Evolutionary conservation across 441 rosid genomes (phyloP).

Genomic region (Euphorbia schlechtendalii): DNA sequence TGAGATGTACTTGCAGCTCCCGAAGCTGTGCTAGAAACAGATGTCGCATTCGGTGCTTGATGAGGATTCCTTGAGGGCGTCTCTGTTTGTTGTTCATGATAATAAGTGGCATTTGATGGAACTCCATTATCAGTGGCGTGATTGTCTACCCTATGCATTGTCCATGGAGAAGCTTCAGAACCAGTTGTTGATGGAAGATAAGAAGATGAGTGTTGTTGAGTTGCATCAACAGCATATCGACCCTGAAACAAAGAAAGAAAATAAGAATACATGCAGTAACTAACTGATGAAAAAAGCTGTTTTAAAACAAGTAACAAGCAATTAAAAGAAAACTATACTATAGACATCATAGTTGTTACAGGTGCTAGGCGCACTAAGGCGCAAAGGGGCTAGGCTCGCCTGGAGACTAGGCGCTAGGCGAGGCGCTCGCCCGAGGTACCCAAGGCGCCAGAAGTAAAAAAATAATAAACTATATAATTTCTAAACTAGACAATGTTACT

Average conservation of each 20-base stretch:
- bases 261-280: conserved; percentile 8
- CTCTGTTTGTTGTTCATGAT: conserved; percentile 52
- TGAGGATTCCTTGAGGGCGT: conserved; percentile 36
- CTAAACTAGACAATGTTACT: too few relatives aligned
- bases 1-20: conserved; percentile 50
- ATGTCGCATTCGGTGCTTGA: conserved; percentile 42
- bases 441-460: too few relatives aligned
- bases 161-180: conserved; percentile 58
- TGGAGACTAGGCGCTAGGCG: too few relatives aligned
- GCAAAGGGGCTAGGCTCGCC: too few relatives aligned
- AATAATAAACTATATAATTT: too few relatives aligned
- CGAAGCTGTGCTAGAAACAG: conserved; percentile 47
- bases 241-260: conserved; percentile 32
- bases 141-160: conserved; percentile 44
- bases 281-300: conserved; percentile 8
- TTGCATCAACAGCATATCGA: conserved; percentile 48
- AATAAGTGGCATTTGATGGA: conserved; percentile 40
- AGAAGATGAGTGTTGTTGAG: conserved; percentile 51
- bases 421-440: too few relatives aligned
- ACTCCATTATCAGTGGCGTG: conserved; percentile 47
- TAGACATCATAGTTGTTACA: not conserved
- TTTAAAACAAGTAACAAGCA: not conserved
- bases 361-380: too few relatives aligned
- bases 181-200: conserved; percentile 49
- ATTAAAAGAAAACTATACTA: not conserved